phyloP scores from a whole-genome alignment of 2,329 filamentous ascomycete genomes.

The Aspergillus oerlinghausenensis region DNA sequence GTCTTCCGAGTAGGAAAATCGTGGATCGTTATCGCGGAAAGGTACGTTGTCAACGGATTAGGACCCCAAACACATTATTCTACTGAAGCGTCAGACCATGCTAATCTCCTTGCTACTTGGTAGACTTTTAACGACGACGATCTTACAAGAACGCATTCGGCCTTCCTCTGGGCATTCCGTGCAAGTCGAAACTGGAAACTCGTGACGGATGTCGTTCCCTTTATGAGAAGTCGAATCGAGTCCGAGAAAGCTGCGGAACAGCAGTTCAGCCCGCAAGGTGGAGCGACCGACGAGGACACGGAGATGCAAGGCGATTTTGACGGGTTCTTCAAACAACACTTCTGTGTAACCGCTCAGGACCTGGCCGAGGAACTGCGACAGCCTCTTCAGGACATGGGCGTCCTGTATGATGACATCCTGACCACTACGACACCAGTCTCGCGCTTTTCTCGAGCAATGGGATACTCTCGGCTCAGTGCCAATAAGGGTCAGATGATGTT shows the following conservation, averaged over 20 bases:
- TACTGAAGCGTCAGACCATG: neutral
- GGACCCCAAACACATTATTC: neutral
- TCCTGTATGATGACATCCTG: conserved; percentile 71
- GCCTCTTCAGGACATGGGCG: conserved; percentile 59
- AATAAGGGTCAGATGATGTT: conserved; percentile 78
- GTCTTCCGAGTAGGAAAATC: conserved; percentile 58
- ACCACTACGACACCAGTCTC: conserved; percentile 52
- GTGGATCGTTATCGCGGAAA: conserved; percentile 70
- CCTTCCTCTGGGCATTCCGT: conserved; percentile 84
- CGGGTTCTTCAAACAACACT: conserved; percentile 73
- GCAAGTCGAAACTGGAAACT: conserved; percentile 73
- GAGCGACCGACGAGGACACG: conserved; percentile 37
- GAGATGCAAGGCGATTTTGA: conserved; percentile 66
- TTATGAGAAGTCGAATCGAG: conserved; percentile 68
- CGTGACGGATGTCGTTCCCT: conserved; percentile 62
- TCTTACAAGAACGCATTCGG: conserved; percentile 69
- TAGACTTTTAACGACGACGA: conserved; percentile 62
- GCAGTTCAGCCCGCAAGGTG: conserved; percentile 46
- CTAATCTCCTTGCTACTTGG: conserved; percentile 22
- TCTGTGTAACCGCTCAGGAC: conserved; percentile 73
- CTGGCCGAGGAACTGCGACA: conserved; percentile 64
- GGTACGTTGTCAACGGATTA: conserved; percentile 33
- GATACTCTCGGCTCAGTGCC: conserved; percentile 23
- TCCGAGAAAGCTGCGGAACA: conserved; percentile 43
- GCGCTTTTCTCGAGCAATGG: conserved; percentile 23